These are phyloP conservation scores for Lophiostoma macrostomum DNA, from an alignment of 495 filamentous ascomycete genomes.

Conservation along the genomic window DNA sequence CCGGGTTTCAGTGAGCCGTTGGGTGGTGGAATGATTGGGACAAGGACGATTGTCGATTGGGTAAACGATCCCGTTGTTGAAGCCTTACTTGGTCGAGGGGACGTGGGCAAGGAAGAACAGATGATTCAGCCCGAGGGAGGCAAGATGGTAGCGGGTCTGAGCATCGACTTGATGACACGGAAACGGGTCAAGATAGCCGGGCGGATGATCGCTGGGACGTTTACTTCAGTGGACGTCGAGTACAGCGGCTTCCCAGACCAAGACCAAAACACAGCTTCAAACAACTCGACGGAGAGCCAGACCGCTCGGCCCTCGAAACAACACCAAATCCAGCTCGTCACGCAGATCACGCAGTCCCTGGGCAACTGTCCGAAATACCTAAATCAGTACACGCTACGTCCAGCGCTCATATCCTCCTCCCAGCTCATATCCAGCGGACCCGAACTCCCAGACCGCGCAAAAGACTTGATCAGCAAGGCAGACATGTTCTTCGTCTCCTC, in stretches of 20 bases:
- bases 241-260: too few relatives aligned
- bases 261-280: conserved; percentile 31
- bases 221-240: conserved; percentile 38
- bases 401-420: conserved; percentile 52
- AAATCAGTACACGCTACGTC: conserved; percentile 64
- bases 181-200: conserved; percentile 68
- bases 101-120: conserved; percentile 44
- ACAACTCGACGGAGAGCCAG: conserved; percentile 32
- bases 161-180: conserved; percentile 64
- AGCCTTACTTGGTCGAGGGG: conserved; percentile 47
- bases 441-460: conserved; percentile 47
- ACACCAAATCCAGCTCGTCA: conserved; percentile 61
- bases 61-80: conserved; percentile 63
- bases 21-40: conserved; percentile 55
- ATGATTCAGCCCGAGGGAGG: conserved; percentile 38
- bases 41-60: conserved; percentile 57
- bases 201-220: conserved; percentile 56
- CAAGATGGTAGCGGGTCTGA: conserved; percentile 58
- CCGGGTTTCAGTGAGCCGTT: conserved; percentile 60
- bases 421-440: conserved; percentile 48
- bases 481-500: conserved; percentile 77
- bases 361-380: conserved; percentile 82
- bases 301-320: conserved; percentile 34
- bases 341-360: conserved; percentile 65
- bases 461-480: conserved; percentile 59